A percentile compares a stretch with the other conserved stretches of the same genome.
These are phyloP conservation scores for Ettlia oleoabundans DNA, from an alignment of 139 green algal species.

Conservation along the genomic window DNA sequence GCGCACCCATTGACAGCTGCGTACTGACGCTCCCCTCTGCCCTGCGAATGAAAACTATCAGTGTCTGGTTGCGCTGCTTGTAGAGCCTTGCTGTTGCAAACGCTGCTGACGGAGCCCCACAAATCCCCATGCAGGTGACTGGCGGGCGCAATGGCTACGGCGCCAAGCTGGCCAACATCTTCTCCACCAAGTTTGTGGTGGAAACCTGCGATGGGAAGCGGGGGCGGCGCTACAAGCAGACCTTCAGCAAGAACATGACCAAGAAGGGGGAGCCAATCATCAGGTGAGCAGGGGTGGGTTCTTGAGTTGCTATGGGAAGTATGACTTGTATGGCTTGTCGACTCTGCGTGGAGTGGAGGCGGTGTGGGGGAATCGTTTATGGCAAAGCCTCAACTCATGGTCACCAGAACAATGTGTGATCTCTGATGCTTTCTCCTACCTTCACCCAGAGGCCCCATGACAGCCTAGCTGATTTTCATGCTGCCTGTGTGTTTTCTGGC, in stretches of 20 bases:
- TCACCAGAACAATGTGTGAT: neutral
- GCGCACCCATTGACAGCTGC: no score
- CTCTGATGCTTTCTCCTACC: no score
- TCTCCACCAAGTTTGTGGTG: slow-evolving; percentile 96
- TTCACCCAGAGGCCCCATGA: no score
- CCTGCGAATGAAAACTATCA: neutral
- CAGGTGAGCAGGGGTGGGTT: slow-evolving; percentile 28
- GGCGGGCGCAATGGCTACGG: slow-evolving; percentile 98
- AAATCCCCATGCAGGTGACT: slow-evolving; percentile 76
- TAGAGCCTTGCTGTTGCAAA: neutral
- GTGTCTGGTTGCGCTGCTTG: neutral
- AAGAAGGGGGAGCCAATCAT: slow-evolving; percentile 80
- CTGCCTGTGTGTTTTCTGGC: neutral
- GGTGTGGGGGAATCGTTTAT: no score
- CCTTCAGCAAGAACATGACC: slow-evolving; percentile 86
- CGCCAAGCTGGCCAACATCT: slow-evolving; percentile 99
- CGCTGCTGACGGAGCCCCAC: neutral
- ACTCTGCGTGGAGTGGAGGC: neutral
- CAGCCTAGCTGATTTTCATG: no score
- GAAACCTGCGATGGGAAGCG: slow-evolving; percentile 95
- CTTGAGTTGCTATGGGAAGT: neutral
- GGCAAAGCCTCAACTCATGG: no score
- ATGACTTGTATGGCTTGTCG: neutral
- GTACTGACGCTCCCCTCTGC: no score
- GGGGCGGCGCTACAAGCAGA: slow-evolving; percentile 87